Evolutionary conservation across 2,329 filamentous ascomycete species (phyloP).

Genomic region (Fusarium newnesense): DNA sequence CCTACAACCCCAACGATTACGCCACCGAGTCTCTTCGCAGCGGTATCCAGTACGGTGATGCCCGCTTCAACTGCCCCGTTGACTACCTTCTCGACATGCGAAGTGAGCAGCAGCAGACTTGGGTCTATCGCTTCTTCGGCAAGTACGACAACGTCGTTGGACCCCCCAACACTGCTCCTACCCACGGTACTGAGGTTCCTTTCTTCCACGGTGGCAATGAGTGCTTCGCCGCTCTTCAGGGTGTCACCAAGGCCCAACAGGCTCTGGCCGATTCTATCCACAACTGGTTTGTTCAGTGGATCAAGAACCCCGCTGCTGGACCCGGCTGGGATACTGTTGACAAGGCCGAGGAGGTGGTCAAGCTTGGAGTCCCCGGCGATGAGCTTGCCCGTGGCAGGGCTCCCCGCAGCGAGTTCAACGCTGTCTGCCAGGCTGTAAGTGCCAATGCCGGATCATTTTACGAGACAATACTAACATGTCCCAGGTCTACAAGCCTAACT

Average conservation of each 20-base stretch:
- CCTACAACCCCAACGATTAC: slow-evolving; percentile 46
- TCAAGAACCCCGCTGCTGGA: slow-evolving; percentile 54
- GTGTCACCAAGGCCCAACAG: slow-evolving; percentile 52
- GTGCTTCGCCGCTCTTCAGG: slow-evolving; percentile 48
- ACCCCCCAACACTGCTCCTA: slow-evolving; percentile 36
- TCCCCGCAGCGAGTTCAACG: slow-evolving; percentile 20
- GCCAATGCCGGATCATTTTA: rapidly evolving
- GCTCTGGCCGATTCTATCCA: slow-evolving; percentile 54
- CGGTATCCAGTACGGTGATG: slow-evolving; percentile 57
- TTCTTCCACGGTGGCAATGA: slow-evolving; percentile 59
- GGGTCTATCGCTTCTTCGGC: slow-evolving; percentile 57
- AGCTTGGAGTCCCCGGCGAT: slow-evolving; percentile 38
- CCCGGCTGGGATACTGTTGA: slow-evolving; percentile 53
- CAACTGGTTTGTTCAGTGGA: slow-evolving; percentile 56
- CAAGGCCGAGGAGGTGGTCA: slow-evolving; percentile 23
- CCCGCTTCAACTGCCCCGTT: slow-evolving; percentile 56
- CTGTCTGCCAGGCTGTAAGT: slow-evolving; percentile 35
- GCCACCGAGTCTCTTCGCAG: slow-evolving; percentile 52
- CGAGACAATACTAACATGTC: neutral
- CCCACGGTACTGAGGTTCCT: slow-evolving; percentile 50
- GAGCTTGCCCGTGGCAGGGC: slow-evolving; percentile 27
- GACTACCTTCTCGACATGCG: slow-evolving; percentile 54
- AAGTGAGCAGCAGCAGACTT: slow-evolving; percentile 51
- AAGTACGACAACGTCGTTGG: slow-evolving; percentile 54
- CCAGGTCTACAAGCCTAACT: slow-evolving; percentile 19